Percentiles rank a stretch among this genome's conserved stretches.
phyloP scores from a whole-genome alignment of 2,329 filamentous ascomycete species.

The Drechslerella dactyloides region DNA sequence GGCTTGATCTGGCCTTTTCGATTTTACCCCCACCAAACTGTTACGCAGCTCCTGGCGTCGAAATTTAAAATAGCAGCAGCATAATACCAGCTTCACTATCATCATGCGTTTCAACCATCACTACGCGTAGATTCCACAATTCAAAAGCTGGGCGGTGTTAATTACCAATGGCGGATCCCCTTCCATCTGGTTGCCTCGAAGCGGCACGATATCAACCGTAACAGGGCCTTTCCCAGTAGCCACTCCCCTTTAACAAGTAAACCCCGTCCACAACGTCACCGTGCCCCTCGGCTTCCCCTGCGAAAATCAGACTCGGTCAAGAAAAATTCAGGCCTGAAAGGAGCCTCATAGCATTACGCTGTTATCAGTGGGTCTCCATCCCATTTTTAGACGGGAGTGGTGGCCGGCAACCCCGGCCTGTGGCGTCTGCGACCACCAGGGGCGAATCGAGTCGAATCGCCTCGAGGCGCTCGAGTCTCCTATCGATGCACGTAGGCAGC shows the following conservation, averaged over 20 bases:
- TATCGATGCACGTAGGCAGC: not conserved
- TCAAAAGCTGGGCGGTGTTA: no score
- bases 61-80: constrained; percentile 2
- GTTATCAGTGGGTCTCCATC: not conserved
- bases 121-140: no score
- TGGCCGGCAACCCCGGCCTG: not conserved
- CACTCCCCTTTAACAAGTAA: not conserved
- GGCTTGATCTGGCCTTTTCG: no score
- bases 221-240: not conserved
- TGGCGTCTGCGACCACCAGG: constrained; percentile 3
- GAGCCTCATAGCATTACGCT: not conserved
- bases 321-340: not conserved
- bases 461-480: not conserved
- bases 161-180: not conserved
- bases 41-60: no score
- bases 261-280: not conserved
- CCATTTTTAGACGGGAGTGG: constrained; percentile 7
- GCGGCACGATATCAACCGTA: not conserved
- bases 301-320: not conserved
- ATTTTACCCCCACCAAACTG: no score
- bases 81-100: no score
- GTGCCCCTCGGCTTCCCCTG: no score
- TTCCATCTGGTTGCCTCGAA: not conserved
- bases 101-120: no score
- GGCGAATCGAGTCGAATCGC: not conserved